Percentiles rank a stretch among this genome's conserved stretches.
Conservation (phyloP, 441 rosid genomes). For the Corymbia calophylla region DNA sequence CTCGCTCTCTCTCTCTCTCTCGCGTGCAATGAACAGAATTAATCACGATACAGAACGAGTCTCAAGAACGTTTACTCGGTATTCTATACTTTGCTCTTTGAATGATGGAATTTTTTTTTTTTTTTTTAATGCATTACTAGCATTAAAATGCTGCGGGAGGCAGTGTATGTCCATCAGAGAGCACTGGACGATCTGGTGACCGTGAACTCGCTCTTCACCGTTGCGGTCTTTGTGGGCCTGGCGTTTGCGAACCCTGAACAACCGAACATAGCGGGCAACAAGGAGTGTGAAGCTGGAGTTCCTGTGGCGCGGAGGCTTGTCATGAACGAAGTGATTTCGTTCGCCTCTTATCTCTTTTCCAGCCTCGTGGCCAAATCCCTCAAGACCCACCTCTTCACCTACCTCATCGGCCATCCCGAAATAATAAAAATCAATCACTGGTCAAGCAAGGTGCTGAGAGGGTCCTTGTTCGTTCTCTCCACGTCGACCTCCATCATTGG, state of each 20-base stretch:
- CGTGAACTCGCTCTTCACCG: background rate
- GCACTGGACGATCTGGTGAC: background rate
- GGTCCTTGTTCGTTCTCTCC: background rate
- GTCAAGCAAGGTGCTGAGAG: background rate
- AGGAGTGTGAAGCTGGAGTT: background rate
- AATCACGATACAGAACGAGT: background rate
- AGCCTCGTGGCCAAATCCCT: slow-evolving; percentile 8
- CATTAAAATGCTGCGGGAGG: background rate
- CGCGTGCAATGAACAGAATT: background rate
- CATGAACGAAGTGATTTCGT: background rate
- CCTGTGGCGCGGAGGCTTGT: background rate
- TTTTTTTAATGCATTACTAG: background rate
- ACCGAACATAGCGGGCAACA: background rate
- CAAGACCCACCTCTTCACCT: background rate
- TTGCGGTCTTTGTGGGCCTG: slow-evolving; percentile 1
- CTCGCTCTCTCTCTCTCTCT: background rate
- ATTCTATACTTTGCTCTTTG: background rate
- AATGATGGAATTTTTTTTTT: background rate
- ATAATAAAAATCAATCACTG: accelerated
- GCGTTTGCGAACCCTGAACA: background rate
- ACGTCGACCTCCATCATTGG: background rate
- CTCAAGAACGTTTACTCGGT: no score
- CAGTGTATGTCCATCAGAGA: background rate
- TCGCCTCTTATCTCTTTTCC: slow-evolving; percentile 3
- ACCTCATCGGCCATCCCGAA: background rate